Evolutionary conservation across 345 rosid genomes (phyloP), one percentile per base, ranked within the genome.

Genomic region (Linum usitatissimum): DNA sequence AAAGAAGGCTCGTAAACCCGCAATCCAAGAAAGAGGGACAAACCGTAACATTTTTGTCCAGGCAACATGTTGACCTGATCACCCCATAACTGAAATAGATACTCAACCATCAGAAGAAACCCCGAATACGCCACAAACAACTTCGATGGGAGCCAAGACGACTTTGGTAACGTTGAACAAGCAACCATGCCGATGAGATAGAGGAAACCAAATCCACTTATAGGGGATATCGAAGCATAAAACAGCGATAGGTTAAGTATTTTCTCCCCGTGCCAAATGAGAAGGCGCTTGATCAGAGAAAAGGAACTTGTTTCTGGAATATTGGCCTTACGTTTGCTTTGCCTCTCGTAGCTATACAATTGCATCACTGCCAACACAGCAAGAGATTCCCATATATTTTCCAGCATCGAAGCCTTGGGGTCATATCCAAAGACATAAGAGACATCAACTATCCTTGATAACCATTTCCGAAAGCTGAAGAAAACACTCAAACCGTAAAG

Each of bases 261-360:
- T 76, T 79, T 79, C 66, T 79, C 78, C 15, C 67, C 59, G 70
- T 79, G 83, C 78, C 67, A 68, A 57, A 79, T 73, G 20, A 76
- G 66, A 45, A 79, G 66, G 30, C 80, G 74, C 49, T 76, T 70
- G 63, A 51, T 21, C 31, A 79, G 73, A 20, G 67, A 34, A 18
- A 70, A 21, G 17, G 45, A 28, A 63, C 39, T 31, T 0, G 30
- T 54, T 9, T 63, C 71, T 17, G 63, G 56, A 64, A 49, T n/a
- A 57, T 66, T 19, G 19, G 15, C 39, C 5, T 76, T 64, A 63
- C 57, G 53, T 53, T 63, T 64, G 68, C 68, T 79, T 49, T 64
- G 61, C 45, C 78, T 63, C 69, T 79, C 83, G 23, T 79, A 79
- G 68, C 80, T 76, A 30, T 73, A 75, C 45, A 79, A 64, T 53